Base-by-base conservation (phyloP, 352 stramenopile species). In the Phytopythium litorale region DNA sequence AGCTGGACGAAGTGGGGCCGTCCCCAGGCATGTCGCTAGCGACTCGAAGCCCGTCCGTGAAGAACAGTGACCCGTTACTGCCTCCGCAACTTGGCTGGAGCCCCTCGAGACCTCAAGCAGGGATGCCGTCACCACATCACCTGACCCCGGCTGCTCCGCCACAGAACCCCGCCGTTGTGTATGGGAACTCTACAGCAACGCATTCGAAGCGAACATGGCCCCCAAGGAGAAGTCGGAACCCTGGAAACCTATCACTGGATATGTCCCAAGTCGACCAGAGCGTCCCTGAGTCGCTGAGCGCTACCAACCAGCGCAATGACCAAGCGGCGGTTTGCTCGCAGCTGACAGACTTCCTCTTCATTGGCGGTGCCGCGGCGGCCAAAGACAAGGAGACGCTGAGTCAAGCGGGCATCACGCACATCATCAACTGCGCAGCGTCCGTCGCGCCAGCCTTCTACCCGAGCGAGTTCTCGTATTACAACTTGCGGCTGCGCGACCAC, bases 341-440 rank as follows among this genome's bases (percentile, higher is more conserved):
- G 58, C 59, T 96, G 7, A 93, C 82, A 8, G 85, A 96, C 37
- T 95, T 95, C 50, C 64, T 97, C n/a, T 97, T 83, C 56, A 90
- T 97, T 56, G 86, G 89, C 35, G 85, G 89, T 16, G 87, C 83
- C 8, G 67, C 73, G 12, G 89, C 83, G n/a, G 87, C 87, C 19
- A 90, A 92, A 56, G 83, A 96, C 64, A 79, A 84, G 60, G 79
- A 84, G 23, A 73, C 84, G 50, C 68, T 97, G 32, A 56, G 68
- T 19, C 65, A 81, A 54, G 64, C 81, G 15, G 87, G 88, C 40
- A 93, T 97, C 62, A 97, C 89, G 5, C 89, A 97, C 67, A 72
- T 97, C 40, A 87, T 97, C 66, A 97, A 97, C 58, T 96, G 88
- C 58, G 88, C 88, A 0, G 89, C 84, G 16, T 87, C 70, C 42